These are phyloP conservation scores for Handroanthus guayacan DNA, from an alignment of 257 asterid species.

Conservation along the genomic window DNA sequence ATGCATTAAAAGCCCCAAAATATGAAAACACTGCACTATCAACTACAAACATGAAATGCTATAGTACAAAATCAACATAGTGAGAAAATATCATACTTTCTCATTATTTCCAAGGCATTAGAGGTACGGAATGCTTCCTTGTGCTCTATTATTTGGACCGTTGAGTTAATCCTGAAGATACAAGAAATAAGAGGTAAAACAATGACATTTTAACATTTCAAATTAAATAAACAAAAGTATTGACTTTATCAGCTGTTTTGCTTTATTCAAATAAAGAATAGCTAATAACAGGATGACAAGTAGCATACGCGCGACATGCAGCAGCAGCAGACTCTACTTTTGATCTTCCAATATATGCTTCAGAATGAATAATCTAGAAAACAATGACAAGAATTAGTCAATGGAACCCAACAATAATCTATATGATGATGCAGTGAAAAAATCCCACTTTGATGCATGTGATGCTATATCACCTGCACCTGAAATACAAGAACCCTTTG, in stretches of 20 bases:
- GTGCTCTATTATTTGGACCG: conserved; percentile 78
- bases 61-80: conserved; percentile 8
- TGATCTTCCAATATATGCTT: conserved; percentile 88
- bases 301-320: conserved; percentile 85
- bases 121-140: conserved; percentile 86
- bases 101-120: conserved; percentile 81
- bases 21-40: conserved; percentile 20
- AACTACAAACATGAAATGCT: conserved; percentile 9
- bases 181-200: conserved; percentile 23
- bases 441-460: neutral
- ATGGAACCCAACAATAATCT: neutral
- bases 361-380: conserved; percentile 87
- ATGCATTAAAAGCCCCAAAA: conserved; percentile 35
- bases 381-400: conserved; percentile 24
- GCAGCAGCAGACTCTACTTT: conserved; percentile 99
- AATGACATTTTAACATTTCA: neutral
- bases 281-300: conserved; percentile 21
- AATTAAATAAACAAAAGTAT: neutral
- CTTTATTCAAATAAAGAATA: neutral
- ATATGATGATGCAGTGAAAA: conserved; percentile 23
- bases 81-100: conserved; percentile 55
- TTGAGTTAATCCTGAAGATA: conserved; percentile 77
- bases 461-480: neutral
- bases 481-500: too few species aligned
- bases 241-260: neutral